Evolutionary conservation across 2,329 filamentous ascomycete genomes (phyloP).

Genomic region (Cephalotrichum gorgonifer): DNA sequence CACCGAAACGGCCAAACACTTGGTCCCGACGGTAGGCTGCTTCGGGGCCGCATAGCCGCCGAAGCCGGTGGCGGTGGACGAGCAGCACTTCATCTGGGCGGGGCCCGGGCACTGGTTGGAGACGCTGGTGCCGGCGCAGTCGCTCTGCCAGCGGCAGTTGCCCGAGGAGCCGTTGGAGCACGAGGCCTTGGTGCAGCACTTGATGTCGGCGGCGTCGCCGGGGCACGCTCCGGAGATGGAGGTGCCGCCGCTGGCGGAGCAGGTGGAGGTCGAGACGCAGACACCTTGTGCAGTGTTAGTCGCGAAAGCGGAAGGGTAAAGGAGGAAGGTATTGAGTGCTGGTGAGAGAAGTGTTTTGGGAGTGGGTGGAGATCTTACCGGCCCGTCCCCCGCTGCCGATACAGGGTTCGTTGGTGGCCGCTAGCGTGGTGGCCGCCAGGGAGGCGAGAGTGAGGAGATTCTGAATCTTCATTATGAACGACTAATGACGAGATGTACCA

Average conservation of each 20-base stretch:
- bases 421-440: slow-evolving; percentile 10
- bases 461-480: background rate
- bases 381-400: slow-evolving; percentile 11
- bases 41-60: slow-evolving; percentile 22
- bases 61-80: slow-evolving; percentile 17
- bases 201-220: slow-evolving; percentile 22
- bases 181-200: slow-evolving; percentile 29
- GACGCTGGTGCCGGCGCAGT: slow-evolving; percentile 21
- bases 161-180: slow-evolving; percentile 20
- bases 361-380: slow-evolving; percentile 6
- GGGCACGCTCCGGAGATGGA: slow-evolving; percentile 26
- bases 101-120: slow-evolving; percentile 27
- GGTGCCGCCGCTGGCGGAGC: slow-evolving; percentile 24
- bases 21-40: slow-evolving; percentile 20
- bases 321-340: background rate
- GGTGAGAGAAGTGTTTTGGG: background rate
- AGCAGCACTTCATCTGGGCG: slow-evolving; percentile 27
- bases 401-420: slow-evolving; percentile 21
- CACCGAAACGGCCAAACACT: slow-evolving; percentile 24
- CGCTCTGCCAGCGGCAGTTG: slow-evolving; percentile 26
- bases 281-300: slow-evolving; percentile 16
- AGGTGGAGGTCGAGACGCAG: slow-evolving; percentile 25
- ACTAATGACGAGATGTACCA: background rate
- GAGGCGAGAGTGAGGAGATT: background rate
- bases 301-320: slow-evolving; percentile 3